These are phyloP conservation scores for Aegilops longissima DNA, from an alignment of 176 grass and related monocot genomes.

Conservation along the genomic window DNA sequence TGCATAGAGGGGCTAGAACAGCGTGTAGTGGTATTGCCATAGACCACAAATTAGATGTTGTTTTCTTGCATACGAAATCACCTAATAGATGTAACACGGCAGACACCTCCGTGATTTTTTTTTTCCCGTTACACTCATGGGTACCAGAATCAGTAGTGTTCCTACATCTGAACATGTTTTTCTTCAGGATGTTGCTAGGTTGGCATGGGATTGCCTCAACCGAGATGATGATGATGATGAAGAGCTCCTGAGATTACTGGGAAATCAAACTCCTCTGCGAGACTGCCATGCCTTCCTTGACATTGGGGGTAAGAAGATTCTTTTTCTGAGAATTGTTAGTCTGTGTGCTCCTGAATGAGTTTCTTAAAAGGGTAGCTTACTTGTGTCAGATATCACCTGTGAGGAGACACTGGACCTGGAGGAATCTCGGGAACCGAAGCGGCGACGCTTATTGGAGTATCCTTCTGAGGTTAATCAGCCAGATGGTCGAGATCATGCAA, in stretches of 20 bases:
- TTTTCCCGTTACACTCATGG: background rate
- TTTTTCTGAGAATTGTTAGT: background rate
- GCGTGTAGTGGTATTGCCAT: background rate
- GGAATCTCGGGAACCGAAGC: slow-evolving; percentile 43
- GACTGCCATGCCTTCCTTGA: slow-evolving; percentile 42
- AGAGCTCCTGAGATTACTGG: slow-evolving; percentile 38
- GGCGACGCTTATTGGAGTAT: slow-evolving; percentile 44
- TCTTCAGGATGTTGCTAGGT: slow-evolving; percentile 16
- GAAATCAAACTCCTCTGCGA: slow-evolving; percentile 55
- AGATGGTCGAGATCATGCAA: slow-evolving; percentile 7
- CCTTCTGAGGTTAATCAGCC: slow-evolving; percentile 31
- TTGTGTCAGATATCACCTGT: slow-evolving; percentile 42
- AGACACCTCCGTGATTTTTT: background rate
- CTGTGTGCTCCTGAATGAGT: background rate
- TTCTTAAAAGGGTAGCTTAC: background rate
- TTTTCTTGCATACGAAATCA: background rate
- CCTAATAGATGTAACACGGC: background rate
- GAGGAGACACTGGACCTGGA: slow-evolving; percentile 45
- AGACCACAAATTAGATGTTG: background rate
- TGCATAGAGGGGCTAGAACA: background rate
- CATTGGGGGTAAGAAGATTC: slow-evolving; percentile 30
- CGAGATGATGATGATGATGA: slow-evolving; percentile 36
- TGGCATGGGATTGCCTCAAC: slow-evolving; percentile 53
- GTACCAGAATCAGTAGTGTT: background rate
- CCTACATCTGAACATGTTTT: background rate